Percentiles rank a stretch among this genome's conserved stretches.
Conservation (phyloP, 495 filamentous ascomycete species). For the Echria macrotheca region DNA sequence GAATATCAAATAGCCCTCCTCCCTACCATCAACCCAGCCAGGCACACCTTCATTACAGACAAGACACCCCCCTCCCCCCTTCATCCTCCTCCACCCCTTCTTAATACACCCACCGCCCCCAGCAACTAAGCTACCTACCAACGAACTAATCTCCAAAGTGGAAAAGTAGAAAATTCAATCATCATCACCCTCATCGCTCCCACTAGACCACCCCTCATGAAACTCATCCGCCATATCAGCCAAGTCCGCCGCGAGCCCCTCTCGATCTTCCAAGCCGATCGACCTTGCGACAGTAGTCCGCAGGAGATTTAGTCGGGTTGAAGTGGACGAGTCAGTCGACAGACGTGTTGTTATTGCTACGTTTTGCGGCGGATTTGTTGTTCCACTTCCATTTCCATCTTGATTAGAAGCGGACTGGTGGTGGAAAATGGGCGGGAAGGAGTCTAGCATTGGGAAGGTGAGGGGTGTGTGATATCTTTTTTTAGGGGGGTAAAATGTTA, state of each 20-base stretch:
- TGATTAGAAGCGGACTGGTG: too few relatives aligned
- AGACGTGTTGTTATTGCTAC: constrained; percentile 59
- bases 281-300: constrained; percentile 51
- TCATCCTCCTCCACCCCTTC: too few relatives aligned
- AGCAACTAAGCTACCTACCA: too few relatives aligned
- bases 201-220: constrained; percentile 84
- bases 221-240: constrained; percentile 82
- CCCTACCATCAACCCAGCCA: too few relatives aligned
- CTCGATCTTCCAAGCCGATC: constrained; percentile 71
- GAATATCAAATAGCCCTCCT: too few relatives aligned
- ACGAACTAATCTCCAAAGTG: too few relatives aligned
- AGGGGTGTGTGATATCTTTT: constrained; percentile 51
- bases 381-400: constrained; percentile 16
- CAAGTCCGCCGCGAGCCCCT: constrained; percentile 75
- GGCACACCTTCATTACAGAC: too few relatives aligned
- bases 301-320: constrained; percentile 59
- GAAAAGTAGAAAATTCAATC: too few relatives aligned
- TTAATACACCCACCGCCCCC: too few relatives aligned
- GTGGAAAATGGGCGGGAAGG: constrained; percentile 68
- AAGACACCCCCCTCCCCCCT: too few relatives aligned
- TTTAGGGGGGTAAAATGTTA: too few relatives aligned
- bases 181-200: constrained; percentile 76
- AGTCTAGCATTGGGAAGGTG: constrained; percentile 72
- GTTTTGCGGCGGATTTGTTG: constrained; percentile 30
- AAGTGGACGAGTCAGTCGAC: constrained; percentile 68